phyloP scores from a whole-genome alignment of 1,139 yeast genomes.

The Blastobotrys elegans region DNA sequence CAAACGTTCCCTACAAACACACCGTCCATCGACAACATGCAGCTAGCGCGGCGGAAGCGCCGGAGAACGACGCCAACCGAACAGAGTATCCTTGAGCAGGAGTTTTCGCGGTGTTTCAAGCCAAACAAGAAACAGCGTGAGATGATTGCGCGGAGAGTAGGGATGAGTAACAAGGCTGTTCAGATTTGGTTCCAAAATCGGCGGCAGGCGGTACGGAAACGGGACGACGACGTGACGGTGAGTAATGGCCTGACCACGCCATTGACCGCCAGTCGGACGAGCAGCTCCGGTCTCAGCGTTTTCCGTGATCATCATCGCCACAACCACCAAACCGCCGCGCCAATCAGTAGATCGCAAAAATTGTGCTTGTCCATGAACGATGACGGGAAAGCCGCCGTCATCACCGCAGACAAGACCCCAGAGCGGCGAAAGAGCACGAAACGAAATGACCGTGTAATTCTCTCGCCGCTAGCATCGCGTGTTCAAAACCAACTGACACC shows the following conservation, averaged over 20 bases:
- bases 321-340: not conserved
- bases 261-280: not conserved
- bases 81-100: conserved; percentile 69
- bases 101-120: conserved; percentile 69
- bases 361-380: conserved; percentile 34
- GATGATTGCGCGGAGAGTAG: conserved; percentile 70
- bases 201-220: conserved; percentile 75
- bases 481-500: conserved; percentile 1
- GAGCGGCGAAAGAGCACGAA: not conserved
- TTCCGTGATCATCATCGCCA: not conserved
- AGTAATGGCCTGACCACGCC: not conserved
- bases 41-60: conserved; percentile 86
- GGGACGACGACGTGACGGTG: not conserved
- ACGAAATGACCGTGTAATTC: not conserved
- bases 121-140: conserved; percentile 75
- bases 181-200: conserved; percentile 98
- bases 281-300: not conserved
- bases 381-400: conserved; percentile 35
- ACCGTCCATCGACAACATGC: conserved; percentile 84
- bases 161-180: conserved; percentile 95
- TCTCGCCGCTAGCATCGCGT: not conserved
- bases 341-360: not conserved
- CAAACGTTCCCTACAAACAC: conserved; percentile 79
- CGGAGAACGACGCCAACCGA: conserved; percentile 92
- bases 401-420: conserved; percentile 13